These are phyloP conservation scores for Moesziomyces aphidis DNA, from an alignment of 1,284 basidiomycete species.

Conservation along the genomic window DNA sequence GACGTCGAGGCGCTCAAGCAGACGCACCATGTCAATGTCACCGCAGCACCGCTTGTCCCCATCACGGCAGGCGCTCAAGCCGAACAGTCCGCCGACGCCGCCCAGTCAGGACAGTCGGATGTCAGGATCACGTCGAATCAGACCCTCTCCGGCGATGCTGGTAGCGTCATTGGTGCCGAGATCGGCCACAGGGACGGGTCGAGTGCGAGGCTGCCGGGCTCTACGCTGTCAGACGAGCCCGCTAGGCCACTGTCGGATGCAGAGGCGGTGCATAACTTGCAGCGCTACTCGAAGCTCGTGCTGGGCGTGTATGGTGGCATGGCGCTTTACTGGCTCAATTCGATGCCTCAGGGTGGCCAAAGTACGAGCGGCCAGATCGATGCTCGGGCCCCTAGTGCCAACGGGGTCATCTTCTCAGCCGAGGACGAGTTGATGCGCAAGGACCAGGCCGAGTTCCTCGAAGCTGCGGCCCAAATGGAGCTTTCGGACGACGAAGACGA, in stretches of 20 bases:
- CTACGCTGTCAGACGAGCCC: conserved; percentile 21
- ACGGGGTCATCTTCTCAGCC: conserved; percentile 36
- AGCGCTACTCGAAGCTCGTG: conserved; percentile 58
- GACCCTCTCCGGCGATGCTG: conserved; percentile 31
- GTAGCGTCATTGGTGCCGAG: conserved; percentile 60
- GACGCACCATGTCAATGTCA: conserved; percentile 23
- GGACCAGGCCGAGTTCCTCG: conserved; percentile 47
- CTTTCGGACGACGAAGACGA: conserved; percentile 47
- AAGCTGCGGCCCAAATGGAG: conserved; percentile 53
- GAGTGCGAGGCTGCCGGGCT: conserved; percentile 19
- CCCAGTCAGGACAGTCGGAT: conserved; percentile 8
- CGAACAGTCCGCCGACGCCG: neutral
- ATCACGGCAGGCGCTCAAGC: conserved; percentile 1
- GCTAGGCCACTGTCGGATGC: conserved; percentile 38
- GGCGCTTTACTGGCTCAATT: conserved; percentile 57
- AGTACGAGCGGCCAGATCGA: neutral
- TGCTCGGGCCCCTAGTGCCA: neutral
- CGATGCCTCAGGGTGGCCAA: conserved; percentile 28
- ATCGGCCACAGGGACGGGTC: conserved; percentile 43
- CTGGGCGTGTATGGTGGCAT: conserved; percentile 61
- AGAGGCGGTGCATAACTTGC: conserved; percentile 52
- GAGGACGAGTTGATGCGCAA: conserved; percentile 53
- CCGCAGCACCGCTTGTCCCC: conserved; percentile 12
- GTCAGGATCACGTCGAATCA: conserved; percentile 57
- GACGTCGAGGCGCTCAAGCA: conserved; percentile 32